phyloP scores from a whole-genome alignment of 129 eudicot genomes.

The Dittrichia graveolens region DNA sequence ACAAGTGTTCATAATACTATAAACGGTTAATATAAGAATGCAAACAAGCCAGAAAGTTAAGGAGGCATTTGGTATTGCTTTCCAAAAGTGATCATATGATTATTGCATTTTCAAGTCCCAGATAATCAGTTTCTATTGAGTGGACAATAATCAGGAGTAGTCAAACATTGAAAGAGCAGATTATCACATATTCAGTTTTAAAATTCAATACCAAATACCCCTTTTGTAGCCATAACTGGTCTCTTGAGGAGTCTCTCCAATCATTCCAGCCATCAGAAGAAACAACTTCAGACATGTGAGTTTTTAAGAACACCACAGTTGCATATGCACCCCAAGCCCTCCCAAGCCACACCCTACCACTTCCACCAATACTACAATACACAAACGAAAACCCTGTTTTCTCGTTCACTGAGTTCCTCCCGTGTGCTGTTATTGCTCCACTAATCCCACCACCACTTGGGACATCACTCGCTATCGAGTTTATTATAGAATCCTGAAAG shows the following conservation, averaged over 20 bases:
- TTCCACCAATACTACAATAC: slow-evolving; percentile 63
- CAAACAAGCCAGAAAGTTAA: background rate
- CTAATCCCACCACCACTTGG: slow-evolving; percentile 50
- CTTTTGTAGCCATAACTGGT: slow-evolving; percentile 44
- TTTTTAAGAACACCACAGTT: slow-evolving; percentile 63
- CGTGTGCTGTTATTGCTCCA: slow-evolving; percentile 85
- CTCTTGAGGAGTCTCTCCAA: slow-evolving; percentile 75
- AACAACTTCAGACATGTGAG: slow-evolving; percentile 74
- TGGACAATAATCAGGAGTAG: background rate
- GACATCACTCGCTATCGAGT: slow-evolving; percentile 62
- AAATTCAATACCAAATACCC: background rate
- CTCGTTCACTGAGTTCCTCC: slow-evolving; percentile 51
- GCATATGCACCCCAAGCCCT: slow-evolving; percentile 94
- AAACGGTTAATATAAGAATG: background rate
- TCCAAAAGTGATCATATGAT: background rate
- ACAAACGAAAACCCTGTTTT: slow-evolving; percentile 83
- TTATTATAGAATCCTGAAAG: slow-evolving; percentile 62
- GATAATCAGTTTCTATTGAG: background rate
- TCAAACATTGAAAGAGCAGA: background rate
- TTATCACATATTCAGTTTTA: background rate
- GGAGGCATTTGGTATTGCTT: background rate
- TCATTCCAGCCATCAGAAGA: slow-evolving; percentile 92
- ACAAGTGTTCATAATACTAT: background rate
- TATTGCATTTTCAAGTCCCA: background rate
- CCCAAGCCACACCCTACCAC: slow-evolving; percentile 87